Evolutionary conservation across 768 basidiomycete genomes (phyloP).

Genomic region (Boletus rufocinnamomeus): DNA sequence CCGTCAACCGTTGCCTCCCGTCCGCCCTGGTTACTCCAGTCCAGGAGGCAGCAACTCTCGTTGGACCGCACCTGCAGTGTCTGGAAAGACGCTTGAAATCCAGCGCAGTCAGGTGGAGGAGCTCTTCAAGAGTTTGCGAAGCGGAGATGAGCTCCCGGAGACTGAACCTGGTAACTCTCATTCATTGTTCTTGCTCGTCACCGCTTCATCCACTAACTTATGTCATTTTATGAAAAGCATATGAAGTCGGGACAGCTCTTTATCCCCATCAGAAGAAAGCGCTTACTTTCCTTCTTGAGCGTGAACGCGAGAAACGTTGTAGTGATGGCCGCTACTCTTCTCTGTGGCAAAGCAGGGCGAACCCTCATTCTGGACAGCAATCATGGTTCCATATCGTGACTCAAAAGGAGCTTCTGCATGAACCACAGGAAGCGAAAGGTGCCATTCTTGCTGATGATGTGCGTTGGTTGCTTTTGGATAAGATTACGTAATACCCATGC

Average conservation of each 20-base stretch:
- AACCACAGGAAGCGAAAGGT: slow-evolving; percentile 77
- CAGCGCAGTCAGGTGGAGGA: slow-evolving; percentile 94
- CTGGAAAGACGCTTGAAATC: slow-evolving; percentile 83
- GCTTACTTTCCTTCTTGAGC: slow-evolving; percentile 89
- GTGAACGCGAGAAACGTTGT: slow-evolving; percentile 67
- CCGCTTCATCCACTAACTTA: slow-evolving; percentile 16
- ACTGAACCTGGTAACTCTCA: slow-evolving; percentile 75
- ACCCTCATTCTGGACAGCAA: slow-evolving; percentile 46
- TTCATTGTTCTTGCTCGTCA: slow-evolving; percentile 18
- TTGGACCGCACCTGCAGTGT: slow-evolving; percentile 58
- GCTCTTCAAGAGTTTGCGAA: slow-evolving; percentile 84
- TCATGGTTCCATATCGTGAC: slow-evolving; percentile 87
- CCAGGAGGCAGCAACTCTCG: slow-evolving; percentile 42
- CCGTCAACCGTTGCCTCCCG: slow-evolving; percentile 42
- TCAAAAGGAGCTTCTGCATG: slow-evolving; percentile 65
- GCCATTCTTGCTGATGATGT: slow-evolving; percentile 98
- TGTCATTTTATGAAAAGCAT: slow-evolving; percentile 41
- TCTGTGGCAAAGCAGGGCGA: slow-evolving; percentile 64
- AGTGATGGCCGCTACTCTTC: slow-evolving; percentile 65
- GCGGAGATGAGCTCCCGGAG: slow-evolving; percentile 84
- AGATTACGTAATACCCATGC: slow-evolving; percentile 16
- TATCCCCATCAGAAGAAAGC: slow-evolving; percentile 99
- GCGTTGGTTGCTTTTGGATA: slow-evolving; percentile 36
- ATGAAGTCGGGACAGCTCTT: slow-evolving; percentile 78
- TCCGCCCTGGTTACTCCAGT: slow-evolving; percentile 43